These are phyloP conservation scores for Diutina rugosa DNA, from an alignment of 1,139 yeast species.

Conservation along the genomic window DNA sequence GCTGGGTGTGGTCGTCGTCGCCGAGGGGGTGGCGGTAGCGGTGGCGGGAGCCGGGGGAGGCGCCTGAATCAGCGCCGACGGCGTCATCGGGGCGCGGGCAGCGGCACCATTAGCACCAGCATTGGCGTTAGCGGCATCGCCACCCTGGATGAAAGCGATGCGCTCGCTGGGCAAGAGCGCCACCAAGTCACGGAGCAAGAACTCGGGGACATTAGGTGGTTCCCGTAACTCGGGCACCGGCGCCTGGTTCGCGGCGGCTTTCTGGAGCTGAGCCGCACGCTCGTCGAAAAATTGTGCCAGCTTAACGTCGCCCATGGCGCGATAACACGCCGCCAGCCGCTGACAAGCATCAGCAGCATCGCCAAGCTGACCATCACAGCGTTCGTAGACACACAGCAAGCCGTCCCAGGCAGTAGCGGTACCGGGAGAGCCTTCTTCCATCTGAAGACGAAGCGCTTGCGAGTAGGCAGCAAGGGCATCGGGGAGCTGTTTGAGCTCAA, in stretches of 20 bases:
- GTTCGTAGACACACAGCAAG: constrained; percentile 46
- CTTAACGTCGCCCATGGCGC: constrained; percentile 32
- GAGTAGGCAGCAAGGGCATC: constrained; percentile 60
- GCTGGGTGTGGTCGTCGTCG: constrained; percentile 3
- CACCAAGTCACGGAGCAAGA: constrained; percentile 33
- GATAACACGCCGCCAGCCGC: constrained; percentile 38
- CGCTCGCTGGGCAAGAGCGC: constrained; percentile 30
- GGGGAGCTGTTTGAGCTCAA: constrained; percentile 44
- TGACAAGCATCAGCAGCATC: constrained; percentile 51
- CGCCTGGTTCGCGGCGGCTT: constrained; percentile 29
- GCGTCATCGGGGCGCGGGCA: not conserved
- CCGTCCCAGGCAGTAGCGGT: constrained; percentile 59
- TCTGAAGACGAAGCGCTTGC: constrained; percentile 43
- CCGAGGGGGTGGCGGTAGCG: not conserved
- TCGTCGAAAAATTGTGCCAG: constrained; percentile 28
- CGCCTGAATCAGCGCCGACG: not conserved
- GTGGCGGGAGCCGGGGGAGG: not conserved
- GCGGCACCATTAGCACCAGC: not conserved
- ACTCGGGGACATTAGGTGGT: constrained; percentile 38
- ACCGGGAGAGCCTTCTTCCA: constrained; percentile 35
- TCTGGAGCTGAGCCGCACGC: constrained; percentile 26
- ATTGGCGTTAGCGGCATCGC: not conserved
- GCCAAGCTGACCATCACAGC: constrained; percentile 45
- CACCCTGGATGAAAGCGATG: constrained; percentile 19
- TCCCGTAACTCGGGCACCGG: constrained; percentile 32